phyloP scores from a whole-genome alignment of 2,329 filamentous ascomycete genomes.

The Coniella lustricola region DNA sequence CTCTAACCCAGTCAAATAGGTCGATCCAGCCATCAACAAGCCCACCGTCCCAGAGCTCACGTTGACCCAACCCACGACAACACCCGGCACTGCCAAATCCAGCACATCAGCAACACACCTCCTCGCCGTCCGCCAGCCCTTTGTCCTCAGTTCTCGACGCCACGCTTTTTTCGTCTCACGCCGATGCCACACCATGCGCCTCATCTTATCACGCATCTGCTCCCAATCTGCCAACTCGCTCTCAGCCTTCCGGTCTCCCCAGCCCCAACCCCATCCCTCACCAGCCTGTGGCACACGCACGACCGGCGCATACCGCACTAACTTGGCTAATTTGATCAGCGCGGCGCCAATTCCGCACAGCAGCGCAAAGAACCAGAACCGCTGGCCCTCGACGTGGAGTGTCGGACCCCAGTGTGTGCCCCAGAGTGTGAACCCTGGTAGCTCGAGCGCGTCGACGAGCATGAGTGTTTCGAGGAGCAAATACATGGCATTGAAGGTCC shows the following conservation, averaged over 20 bases:
- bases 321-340: slow-evolving; percentile 33
- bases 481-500: slow-evolving; percentile 58
- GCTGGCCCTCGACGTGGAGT: slow-evolving; percentile 54
- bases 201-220: slow-evolving; percentile 30
- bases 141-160: slow-evolving; percentile 24
- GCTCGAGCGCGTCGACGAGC: slow-evolving; percentile 44
- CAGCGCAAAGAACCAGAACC: slow-evolving; percentile 63
- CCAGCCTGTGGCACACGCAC: slow-evolving; percentile 23
- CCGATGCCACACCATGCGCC: slow-evolving; percentile 26
- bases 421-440: slow-evolving; percentile 44
- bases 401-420: slow-evolving; percentile 37
- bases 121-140: slow-evolving; percentile 33
- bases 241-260: slow-evolving; percentile 21
- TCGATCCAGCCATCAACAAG: slow-evolving; percentile 53
- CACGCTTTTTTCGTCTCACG: slow-evolving; percentile 27
- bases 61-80: slow-evolving; percentile 53
- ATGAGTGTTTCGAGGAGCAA: slow-evolving; percentile 60
- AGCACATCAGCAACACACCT: slow-evolving; percentile 49
- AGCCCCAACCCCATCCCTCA: slow-evolving; percentile 24
- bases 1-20: slow-evolving; percentile 51
- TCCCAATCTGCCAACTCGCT: slow-evolving; percentile 17
- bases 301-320: slow-evolving; percentile 28
- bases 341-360: slow-evolving; percentile 40
- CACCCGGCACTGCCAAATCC: slow-evolving; percentile 57
- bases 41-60: slow-evolving; percentile 47